These are phyloP conservation scores for Plasmodium gaboni DNA, from an alignment of 169 alveolate species.

Conservation along the genomic window DNA sequence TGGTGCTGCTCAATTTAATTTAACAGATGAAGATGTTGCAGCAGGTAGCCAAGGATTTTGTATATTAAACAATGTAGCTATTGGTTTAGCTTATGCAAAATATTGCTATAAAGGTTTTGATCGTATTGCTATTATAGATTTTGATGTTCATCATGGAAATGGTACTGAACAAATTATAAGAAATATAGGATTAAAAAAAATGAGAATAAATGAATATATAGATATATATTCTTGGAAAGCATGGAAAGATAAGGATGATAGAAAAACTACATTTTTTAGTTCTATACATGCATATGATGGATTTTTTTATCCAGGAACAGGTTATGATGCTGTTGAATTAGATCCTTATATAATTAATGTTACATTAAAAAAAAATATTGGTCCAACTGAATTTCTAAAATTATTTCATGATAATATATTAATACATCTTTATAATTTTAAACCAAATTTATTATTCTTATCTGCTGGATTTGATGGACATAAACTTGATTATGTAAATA, in stretches of 20 bases:
- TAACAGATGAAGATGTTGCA: conserved; percentile 85
- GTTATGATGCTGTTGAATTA: conserved; percentile 80
- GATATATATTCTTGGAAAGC: conserved; percentile 87
- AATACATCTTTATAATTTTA: conserved; percentile 93
- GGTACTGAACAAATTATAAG: conserved; percentile 98
- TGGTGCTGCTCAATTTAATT: conserved; percentile 93
- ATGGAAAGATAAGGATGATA: conserved; percentile 90
- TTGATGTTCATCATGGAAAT: conserved; percentile 99
- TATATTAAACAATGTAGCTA: conserved; percentile 97
- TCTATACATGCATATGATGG: conserved; percentile 96
- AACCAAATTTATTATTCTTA: conserved; percentile 94
- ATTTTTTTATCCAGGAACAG: conserved; percentile 96
- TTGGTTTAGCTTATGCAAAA: conserved; percentile 97
- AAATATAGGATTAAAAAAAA: conserved; percentile 85
- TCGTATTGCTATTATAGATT: conserved; percentile 97
- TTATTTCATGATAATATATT: conserved; percentile 89
- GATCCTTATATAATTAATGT: conserved; percentile 89
- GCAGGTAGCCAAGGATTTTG: conserved; percentile 98
- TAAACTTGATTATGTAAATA: conserved; percentile 93
- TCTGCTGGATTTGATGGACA: conserved; percentile 99
- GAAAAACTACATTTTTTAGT: conserved; percentile 92
- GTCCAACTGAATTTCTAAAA: conserved; percentile 85
- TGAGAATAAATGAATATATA: conserved; percentile 73
- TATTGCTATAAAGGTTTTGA: conserved; percentile 90
- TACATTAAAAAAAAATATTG: conserved; percentile 88